These are phyloP conservation scores for Paraphoma sp. DNA, from an alignment of 2,329 filamentous ascomycete genomes.

Conservation along the genomic window DNA sequence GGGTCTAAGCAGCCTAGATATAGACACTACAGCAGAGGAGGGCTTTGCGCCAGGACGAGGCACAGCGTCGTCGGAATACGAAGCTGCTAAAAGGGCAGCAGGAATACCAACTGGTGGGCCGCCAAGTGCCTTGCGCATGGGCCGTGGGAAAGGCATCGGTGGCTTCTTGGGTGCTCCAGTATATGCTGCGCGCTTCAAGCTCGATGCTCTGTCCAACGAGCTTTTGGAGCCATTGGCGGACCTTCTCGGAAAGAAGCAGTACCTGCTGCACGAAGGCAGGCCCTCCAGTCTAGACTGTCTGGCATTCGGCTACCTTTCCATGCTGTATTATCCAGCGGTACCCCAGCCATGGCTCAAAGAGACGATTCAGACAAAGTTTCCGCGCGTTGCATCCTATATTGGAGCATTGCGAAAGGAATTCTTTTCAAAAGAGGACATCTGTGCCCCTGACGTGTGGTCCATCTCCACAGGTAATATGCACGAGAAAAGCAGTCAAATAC, in stretches of 20 bases:
- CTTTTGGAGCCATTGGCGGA: conserved; percentile 74
- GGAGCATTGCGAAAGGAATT: conserved; percentile 40
- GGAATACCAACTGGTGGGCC: conserved; percentile 45
- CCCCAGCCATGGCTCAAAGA: conserved; percentile 69
- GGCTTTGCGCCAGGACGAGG: conserved; percentile 35
- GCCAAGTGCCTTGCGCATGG: conserved; percentile 54
- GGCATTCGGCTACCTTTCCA: conserved; percentile 76
- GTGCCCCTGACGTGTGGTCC: conserved; percentile 36
- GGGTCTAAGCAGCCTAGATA: conserved; percentile 55
- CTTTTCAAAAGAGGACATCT: conserved; percentile 28
- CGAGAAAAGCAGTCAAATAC: background rate
- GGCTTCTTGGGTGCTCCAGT: conserved; percentile 70
- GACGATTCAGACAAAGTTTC: conserved; percentile 59
- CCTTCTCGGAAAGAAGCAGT: conserved; percentile 63
- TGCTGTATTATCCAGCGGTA: conserved; percentile 71
- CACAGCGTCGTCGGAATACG: conserved; percentile 42
- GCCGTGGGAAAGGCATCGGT: conserved; percentile 65
- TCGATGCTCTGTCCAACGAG: conserved; percentile 74
- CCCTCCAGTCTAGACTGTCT: conserved; percentile 78
- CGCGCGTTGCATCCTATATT: conserved; percentile 48
- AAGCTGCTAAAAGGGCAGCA: conserved; percentile 45
- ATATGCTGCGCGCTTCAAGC: conserved; percentile 74
- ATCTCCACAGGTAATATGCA: conserved; percentile 20
- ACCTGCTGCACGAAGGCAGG: conserved; percentile 60
- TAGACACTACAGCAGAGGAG: conserved; percentile 50